A percentile compares a stretch with the other conserved stretches of the same genome.
phyloP scores from a whole-genome alignment of 371 early-diverging fungal species.

The Mortierella sp. region DNA sequence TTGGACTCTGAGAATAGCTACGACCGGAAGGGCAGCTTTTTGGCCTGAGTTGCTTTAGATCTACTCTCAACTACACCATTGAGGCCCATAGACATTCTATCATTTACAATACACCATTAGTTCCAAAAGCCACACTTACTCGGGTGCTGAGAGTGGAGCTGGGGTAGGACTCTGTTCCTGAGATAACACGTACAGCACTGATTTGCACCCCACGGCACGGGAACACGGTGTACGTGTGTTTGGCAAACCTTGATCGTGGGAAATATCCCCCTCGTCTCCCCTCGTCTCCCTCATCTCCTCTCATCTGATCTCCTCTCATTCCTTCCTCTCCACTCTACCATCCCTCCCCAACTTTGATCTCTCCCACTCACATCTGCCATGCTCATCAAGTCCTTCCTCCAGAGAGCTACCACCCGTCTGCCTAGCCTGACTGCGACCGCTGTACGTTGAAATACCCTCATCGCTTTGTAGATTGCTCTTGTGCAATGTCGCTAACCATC shows the following conservation, averaged over 20 bases:
- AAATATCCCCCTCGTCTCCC: too few relatives aligned
- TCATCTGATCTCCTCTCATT: too few relatives aligned
- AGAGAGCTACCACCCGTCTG: constrained; percentile 40
- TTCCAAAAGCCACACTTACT: too few relatives aligned
- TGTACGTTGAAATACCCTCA: constrained; percentile 16
- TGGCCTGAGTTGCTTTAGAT: constrained; percentile 8
- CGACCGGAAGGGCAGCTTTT: constrained; percentile 23
- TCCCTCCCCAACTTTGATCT: constrained; percentile 11
- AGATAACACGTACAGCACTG: too few relatives aligned
- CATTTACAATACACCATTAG: too few relatives aligned
- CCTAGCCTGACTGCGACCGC: constrained; percentile 42
- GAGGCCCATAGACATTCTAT: not conserved
- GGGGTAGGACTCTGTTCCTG: too few relatives aligned
- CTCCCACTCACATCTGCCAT: constrained; percentile 9
- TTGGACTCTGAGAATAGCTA: constrained; percentile 16
- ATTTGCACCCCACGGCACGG: too few relatives aligned
- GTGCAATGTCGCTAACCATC: not conserved
- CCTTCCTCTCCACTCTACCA: constrained; percentile 7
- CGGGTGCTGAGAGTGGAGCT: too few relatives aligned
- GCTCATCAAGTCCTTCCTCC: constrained; percentile 50
- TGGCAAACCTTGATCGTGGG: too few relatives aligned
- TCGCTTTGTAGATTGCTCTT: not conserved
- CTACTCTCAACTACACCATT: not conserved
- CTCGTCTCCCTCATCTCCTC: not conserved
- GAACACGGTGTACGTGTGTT: too few relatives aligned